These are phyloP conservation scores for Anthostomella pinea DNA, from an alignment of 2,329 filamentous ascomycete genomes.

Conservation along the genomic window DNA sequence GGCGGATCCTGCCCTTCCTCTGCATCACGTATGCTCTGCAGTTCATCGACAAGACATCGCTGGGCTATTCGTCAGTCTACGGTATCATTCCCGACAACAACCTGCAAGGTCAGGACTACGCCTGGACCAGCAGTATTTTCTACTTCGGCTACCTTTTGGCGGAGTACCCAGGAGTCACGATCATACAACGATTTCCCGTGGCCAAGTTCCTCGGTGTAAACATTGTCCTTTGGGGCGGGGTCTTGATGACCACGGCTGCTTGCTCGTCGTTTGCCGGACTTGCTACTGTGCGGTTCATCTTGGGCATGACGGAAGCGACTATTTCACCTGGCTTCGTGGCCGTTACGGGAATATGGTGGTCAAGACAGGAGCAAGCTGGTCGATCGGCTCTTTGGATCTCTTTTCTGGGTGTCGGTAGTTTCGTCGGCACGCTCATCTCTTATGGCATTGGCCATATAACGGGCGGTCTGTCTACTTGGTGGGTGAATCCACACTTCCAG, in stretches of 20 bases:
- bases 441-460: constrained; percentile 21
- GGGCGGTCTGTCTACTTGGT: constrained; percentile 16
- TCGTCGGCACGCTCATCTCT: constrained; percentile 18
- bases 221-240: constrained; percentile 40
- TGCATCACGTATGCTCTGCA: constrained; percentile 26
- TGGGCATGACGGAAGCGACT: constrained; percentile 23
- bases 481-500: constrained; percentile 1
- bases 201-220: constrained; percentile 36
- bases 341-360: constrained; percentile 26
- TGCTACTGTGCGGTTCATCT: constrained; percentile 17
- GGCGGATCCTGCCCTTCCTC: constrained; percentile 24
- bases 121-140: constrained; percentile 26
- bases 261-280: constrained; percentile 20
- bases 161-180: constrained; percentile 39
- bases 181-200: constrained; percentile 32
- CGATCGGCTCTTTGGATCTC: constrained; percentile 22
- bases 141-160: constrained; percentile 37
- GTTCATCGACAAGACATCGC: constrained; percentile 28
- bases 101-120: constrained; percentile 22
- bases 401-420: constrained; percentile 20
- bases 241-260: constrained; percentile 23
- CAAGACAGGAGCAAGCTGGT: constrained; percentile 22
- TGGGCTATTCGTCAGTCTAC: constrained; percentile 26
- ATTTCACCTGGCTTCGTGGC: constrained; percentile 23
- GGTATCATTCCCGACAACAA: constrained; percentile 22